Evolutionary conservation across 805 yeast species (phyloP).

Genomic region (Yarrowia sp.): DNA sequence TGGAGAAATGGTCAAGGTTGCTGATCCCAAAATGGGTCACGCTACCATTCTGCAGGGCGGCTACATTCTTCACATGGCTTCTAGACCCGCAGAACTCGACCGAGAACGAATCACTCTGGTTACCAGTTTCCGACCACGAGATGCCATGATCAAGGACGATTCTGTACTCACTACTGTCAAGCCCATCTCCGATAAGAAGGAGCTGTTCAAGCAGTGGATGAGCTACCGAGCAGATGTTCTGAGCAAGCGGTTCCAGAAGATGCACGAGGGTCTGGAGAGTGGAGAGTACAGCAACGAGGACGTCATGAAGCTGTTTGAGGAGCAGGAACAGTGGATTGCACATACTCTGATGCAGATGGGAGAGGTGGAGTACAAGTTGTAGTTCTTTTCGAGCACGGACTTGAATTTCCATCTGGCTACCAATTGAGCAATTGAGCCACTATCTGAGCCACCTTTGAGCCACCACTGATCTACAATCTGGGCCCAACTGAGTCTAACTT

Average conservation of each 20-base stretch:
- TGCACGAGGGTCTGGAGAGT: slow-evolving; percentile 2
- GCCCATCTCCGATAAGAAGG: not conserved
- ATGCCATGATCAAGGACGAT: slow-evolving; percentile 6
- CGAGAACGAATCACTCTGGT: slow-evolving; percentile 6
- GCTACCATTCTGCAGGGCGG: slow-evolving; percentile 1
- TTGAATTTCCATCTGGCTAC: too few species aligned
- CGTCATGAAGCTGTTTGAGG: not conserved
- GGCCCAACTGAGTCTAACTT: too few species aligned
- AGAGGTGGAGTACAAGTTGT: slow-evolving; percentile 7
- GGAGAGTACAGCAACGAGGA: not conserved
- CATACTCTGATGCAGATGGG: slow-evolving; percentile 15
- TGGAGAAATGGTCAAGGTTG: not conserved
- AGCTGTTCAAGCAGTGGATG: slow-evolving; percentile 18
- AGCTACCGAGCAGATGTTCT: not conserved
- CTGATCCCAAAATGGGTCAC: slow-evolving; percentile 2
- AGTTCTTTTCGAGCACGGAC: too few species aligned
- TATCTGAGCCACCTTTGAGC: too few species aligned
- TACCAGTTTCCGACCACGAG: not conserved
- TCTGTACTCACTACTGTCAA: not conserved
- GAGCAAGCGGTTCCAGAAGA: not conserved
- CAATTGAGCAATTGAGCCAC: too few species aligned
- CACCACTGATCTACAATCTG: too few species aligned
- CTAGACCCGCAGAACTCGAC: not conserved
- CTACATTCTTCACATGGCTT: slow-evolving; percentile 5
- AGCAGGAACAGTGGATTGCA: slow-evolving; percentile 10